Base-by-base conservation (phyloP, 441 rosid species). In the Kokia cookei region DNA sequence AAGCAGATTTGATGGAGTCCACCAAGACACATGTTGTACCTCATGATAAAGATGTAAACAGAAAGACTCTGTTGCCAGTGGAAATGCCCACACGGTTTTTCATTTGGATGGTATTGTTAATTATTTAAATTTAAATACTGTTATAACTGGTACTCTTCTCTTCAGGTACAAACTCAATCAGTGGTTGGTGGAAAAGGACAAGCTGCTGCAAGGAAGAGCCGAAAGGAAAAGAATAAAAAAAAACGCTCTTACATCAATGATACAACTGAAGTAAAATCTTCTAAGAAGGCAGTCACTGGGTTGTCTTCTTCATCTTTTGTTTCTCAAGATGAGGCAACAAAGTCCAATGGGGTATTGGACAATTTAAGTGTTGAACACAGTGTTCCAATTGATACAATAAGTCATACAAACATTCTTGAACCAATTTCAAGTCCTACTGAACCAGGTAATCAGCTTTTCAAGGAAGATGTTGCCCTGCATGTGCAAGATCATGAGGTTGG, bases 111-210 rank as follows among this genome's bases (percentile, higher is more conserved):
- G 55, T 75, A 58, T 75, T 50, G 45, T 75, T 81, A 63, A 65
- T 84, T 65, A 67, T 79, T 78, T 73, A 65, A 77, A 76, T 77
- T 78, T 76, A 63, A 76, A 74, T 78, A 75, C 42, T 76, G 78
- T 75, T 78, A 63, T 87, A 82, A 93, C 89, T 83, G 78, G 83
- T 81, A 55, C 72, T 80, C 77, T 84, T 83, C 77, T 90, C 83
- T 73, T 85, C 93, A 93, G 97, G 94, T 88, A 78, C 87, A 84
- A 79, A 83, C 79, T 71, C 86, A 83, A 80, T 88, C 78, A 62
- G 59, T 71, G 82, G 83, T 78, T 78, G 77, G 79, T 74, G 86
- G 84, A 75, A 91, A 85, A 79, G 88, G 84, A 69, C 83, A 77
- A 80, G 80, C 75, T 77, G 76, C 85, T 71, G 82, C 83, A 69